Percentiles rank a stretch among this genome's conserved stretches.
These are phyloP conservation scores for Rhodotorula glutinis DNA, from an alignment of 1,284 basidiomycete species.

Conservation along the genomic window DNA sequence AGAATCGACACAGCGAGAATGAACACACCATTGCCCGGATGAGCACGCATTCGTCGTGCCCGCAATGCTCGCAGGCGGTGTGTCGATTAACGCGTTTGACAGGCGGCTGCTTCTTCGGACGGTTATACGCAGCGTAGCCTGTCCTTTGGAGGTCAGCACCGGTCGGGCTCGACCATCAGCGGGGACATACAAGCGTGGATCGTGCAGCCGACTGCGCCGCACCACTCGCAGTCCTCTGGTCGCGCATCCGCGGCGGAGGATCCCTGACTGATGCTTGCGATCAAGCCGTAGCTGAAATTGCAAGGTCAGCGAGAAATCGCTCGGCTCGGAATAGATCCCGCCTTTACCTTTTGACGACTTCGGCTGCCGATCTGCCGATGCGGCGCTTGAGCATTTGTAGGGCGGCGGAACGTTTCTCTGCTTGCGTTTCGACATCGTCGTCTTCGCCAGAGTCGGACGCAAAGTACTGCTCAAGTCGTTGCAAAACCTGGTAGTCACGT, in stretches of 20 bases:
- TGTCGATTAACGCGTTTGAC: neutral
- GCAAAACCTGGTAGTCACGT: constrained; percentile 1
- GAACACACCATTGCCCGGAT: neutral
- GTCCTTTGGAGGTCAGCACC: neutral
- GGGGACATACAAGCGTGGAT: neutral
- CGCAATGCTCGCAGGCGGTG: neutral
- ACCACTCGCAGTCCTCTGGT: neutral
- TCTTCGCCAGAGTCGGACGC: neutral
- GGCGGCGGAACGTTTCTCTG: neutral
- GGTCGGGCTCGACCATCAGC: too few relatives aligned
- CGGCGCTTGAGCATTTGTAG: neutral
- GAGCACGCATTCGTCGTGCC: neutral
- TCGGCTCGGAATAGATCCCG: neutral
- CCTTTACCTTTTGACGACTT: neutral
- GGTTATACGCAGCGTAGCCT: neutral
- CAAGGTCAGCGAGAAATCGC: neutral
- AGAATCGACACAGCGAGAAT: neutral
- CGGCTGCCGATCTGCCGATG: neutral
- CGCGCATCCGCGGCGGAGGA: neutral
- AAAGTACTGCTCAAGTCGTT: neutral
- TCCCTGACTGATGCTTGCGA: neutral
- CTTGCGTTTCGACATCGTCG: neutral
- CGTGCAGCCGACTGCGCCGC: constrained; percentile 1
- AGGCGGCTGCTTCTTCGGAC: neutral
- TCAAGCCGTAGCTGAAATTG: neutral